Conservation (phyloP, 2,329 filamentous ascomycete species). For the Nigrospora sphaerica region DNA sequence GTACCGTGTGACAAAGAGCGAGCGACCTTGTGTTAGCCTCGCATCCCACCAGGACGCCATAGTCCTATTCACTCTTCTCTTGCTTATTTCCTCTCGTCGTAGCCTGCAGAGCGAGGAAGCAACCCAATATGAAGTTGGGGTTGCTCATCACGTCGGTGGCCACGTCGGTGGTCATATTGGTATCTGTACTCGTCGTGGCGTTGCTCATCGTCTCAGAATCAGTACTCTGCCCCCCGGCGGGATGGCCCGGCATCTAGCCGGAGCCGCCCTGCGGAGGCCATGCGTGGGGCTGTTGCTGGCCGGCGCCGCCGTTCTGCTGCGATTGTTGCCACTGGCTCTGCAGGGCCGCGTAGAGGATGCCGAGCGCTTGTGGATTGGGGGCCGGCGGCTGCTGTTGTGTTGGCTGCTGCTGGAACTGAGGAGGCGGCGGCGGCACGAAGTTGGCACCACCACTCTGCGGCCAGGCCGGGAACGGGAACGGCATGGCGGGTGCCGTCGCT, state of each 20-base stretch:
- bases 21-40: too few relatives aligned
- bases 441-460: constrained; percentile 25
- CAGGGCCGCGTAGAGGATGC: constrained; percentile 40
- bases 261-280: constrained; percentile 11
- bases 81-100: too few relatives aligned
- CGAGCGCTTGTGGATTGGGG: constrained; percentile 24
- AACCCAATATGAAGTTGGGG: too few relatives aligned
- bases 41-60: too few relatives aligned
- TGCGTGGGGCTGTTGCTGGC: constrained; percentile 23
- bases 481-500: constrained; percentile 27
- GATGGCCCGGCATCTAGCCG: background rate
- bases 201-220: too few relatives aligned
- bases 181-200: too few relatives aligned
- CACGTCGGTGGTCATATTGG: too few relatives aligned
- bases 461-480: constrained; percentile 38
- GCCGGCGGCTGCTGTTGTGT: constrained; percentile 25
- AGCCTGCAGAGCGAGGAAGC: too few relatives aligned
- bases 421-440: constrained; percentile 29
- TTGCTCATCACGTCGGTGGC: too few relatives aligned
- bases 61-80: too few relatives aligned
- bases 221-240: too few relatives aligned
- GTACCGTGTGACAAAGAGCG: too few relatives aligned
- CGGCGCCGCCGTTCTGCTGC: constrained; percentile 18
- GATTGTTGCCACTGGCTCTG: constrained; percentile 31
- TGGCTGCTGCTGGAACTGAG: constrained; percentile 29